phyloP scores from a whole-genome alignment of 1,284 basidiomycete species.

The Puccinia novopanici region DNA sequence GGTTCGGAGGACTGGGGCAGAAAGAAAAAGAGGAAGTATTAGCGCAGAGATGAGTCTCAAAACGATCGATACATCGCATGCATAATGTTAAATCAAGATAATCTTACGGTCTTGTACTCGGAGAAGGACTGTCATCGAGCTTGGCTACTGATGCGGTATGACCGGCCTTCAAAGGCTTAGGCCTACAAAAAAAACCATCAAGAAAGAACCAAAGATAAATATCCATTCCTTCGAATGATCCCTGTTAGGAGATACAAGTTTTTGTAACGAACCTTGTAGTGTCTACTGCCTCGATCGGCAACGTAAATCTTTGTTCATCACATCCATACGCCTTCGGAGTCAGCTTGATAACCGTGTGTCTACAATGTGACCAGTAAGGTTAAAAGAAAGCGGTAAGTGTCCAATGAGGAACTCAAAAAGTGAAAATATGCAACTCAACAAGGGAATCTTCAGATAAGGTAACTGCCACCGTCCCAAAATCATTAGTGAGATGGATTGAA shows the following conservation, averaged over 20 bases:
- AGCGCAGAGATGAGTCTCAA: too few relatives aligned
- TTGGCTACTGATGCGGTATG: background rate
- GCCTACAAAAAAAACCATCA: constrained; percentile 13
- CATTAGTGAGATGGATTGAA: background rate
- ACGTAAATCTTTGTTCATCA: constrained; percentile 78
- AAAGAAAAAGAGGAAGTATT: too few relatives aligned
- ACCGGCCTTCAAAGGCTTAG: constrained; percentile 37
- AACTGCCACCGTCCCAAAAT: constrained; percentile 60
- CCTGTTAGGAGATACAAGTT: background rate
- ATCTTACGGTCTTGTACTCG: constrained; percentile 50
- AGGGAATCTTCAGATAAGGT: constrained; percentile 82
- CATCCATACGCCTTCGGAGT: constrained; percentile 98
- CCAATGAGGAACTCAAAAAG: too few relatives aligned
- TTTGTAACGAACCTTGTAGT: constrained; percentile 32
- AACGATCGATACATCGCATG: too few relatives aligned
- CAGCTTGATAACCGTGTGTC: constrained; percentile 92
- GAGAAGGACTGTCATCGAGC: constrained; percentile 38
- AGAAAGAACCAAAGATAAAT: background rate
- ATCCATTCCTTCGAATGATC: background rate
- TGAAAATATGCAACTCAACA: constrained; percentile 42
- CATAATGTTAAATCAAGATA: background rate
- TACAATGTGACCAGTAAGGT: background rate
- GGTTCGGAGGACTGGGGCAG: too few relatives aligned
- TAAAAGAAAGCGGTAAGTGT: background rate
- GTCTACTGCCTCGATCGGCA: constrained; percentile 50